Conservation (phyloP, 331 rosid genomes). For the Acacia concinna region DNA sequence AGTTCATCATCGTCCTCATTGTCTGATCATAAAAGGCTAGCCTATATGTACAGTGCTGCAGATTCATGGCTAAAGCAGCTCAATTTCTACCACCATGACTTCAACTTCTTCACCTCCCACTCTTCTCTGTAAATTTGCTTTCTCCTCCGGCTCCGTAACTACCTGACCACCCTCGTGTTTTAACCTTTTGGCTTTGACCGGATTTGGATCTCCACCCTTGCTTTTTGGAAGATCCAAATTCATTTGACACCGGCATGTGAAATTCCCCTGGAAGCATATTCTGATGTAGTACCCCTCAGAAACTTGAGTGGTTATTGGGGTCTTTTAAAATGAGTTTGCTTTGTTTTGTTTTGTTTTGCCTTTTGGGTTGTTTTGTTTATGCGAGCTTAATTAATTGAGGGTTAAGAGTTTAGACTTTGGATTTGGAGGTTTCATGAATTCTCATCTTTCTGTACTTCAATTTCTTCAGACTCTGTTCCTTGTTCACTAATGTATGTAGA, state of each 20-base stretch:
- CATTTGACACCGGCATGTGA: background rate
- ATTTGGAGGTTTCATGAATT: conserved; percentile 25
- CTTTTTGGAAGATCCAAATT: background rate
- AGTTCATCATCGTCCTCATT: background rate
- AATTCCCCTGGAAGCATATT: conserved; percentile 20
- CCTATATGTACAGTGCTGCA: conserved; percentile 56
- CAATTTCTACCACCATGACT: conserved; percentile 70
- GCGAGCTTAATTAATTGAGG: conserved; percentile 16
- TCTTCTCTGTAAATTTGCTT: conserved; percentile 39
- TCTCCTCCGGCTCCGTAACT: background rate
- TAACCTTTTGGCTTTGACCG: conserved; percentile 10
- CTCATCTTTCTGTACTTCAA: background rate
- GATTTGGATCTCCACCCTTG: background rate
- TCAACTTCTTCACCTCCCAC: conserved; percentile 63
- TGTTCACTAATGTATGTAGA: background rate
- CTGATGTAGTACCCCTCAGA: conserved; percentile 21
- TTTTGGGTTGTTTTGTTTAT: background rate
- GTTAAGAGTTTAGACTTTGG: conserved; percentile 25
- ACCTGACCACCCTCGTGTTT: conserved; percentile 21
- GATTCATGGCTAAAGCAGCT: conserved; percentile 91
- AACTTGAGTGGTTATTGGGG: conserved; percentile 30
- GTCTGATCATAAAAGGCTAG: conserved; percentile 43
- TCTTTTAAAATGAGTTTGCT: conserved; percentile 1
- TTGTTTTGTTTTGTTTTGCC: background rate
- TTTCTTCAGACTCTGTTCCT: background rate